Base-by-base conservation (phyloP, 768 basidiomycete species). In the Termitomyces sp. region DNA sequence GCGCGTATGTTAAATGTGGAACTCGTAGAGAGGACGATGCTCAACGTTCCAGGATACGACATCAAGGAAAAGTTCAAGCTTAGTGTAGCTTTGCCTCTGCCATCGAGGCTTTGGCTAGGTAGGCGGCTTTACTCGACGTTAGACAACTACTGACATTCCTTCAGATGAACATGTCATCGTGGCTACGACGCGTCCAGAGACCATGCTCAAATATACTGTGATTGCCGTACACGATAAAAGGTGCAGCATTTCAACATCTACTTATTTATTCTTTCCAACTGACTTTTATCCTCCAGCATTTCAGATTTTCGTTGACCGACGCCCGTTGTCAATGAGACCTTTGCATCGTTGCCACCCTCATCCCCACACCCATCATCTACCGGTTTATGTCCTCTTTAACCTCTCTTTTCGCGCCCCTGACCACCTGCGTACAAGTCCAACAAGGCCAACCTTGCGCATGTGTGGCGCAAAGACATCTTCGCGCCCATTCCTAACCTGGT, bases 181-280 rank as follows among this genome's bases (percentile, higher is more conserved):
- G 39, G 96, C 97, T 1, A 99, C 97, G 1, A 98, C 96, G 5
- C 92, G 97, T 77, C 95, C 95, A 0, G 97, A 98, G 72, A 98
- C 97, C 0, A 96, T 98, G 92, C 80, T 99, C 0, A 96, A 96
- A 34, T 96, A 98, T 80, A 93, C 94, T 2, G 97, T 92, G 27
- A 88, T 99, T 24, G 97, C 97, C 29, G 92, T 98, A 0, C 96
- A 99, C 85, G 96, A 13, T 98, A 98, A 75, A 94, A 79, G 72
- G 88, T 86, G 31, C 37, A 67, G 6, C 2, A 26, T n/a, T n/a
- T 36, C 53, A 29, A 27, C n/a, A n/a, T 24, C 34, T 0, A n/a
- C 4, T 13, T n/a, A 26, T 5, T 1, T 4, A 41, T 0, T 24
- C 4, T 37, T 22, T 1, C 4, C 20, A 13, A 5, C 49, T 57